Conservation (phyloP, 352 stramenopile species). For the Discostella stelligera region DNA sequence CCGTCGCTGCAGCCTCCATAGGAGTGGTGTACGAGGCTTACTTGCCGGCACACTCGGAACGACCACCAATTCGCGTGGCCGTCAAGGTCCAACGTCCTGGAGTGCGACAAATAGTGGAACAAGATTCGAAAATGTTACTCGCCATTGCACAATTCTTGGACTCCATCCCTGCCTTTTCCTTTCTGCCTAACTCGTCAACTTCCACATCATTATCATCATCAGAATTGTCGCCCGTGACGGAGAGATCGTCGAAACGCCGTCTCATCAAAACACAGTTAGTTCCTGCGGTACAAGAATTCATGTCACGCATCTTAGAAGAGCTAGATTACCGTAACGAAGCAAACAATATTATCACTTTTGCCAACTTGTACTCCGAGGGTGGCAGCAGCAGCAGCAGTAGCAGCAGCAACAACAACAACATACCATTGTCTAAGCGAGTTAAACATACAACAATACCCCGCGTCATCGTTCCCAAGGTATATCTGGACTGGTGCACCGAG, state of each 20-base stretch:
- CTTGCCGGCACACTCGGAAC: slow-evolving; percentile 47
- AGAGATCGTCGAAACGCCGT: slow-evolving; percentile 16
- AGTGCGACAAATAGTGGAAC: slow-evolving; percentile 65
- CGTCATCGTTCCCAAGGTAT: slow-evolving; percentile 78
- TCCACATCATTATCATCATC: neutral
- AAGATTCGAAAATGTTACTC: slow-evolving; percentile 66
- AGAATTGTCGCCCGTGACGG: neutral
- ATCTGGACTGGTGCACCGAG: slow-evolving; percentile 69
- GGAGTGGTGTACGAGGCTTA: slow-evolving; percentile 82
- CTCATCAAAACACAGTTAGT: slow-evolving; percentile 68
- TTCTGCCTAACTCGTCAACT: slow-evolving; percentile 10
- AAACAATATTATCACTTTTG: slow-evolving; percentile 68
- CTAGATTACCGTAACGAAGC: slow-evolving; percentile 82
- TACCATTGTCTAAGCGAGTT: neutral
- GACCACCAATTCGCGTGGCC: slow-evolving; percentile 54
- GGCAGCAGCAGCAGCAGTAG: slow-evolving; percentile 11
- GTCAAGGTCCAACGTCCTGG: slow-evolving; percentile 85
- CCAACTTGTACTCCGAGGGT: slow-evolving; percentile 59
- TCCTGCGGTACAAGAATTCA: slow-evolving; percentile 77
- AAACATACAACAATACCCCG: slow-evolving; percentile 2
- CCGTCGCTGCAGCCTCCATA: slow-evolving; percentile 68
- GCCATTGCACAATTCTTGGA: slow-evolving; percentile 56
- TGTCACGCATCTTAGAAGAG: slow-evolving; percentile 76
- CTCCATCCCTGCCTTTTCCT: slow-evolving; percentile 51
- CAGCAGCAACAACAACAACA: neutral